Percentiles rank a stretch among this genome's conserved stretches.
These are phyloP conservation scores for Monosporascus ibericus DNA, from an alignment of 2,329 filamentous ascomycete genomes.

Conservation along the genomic window DNA sequence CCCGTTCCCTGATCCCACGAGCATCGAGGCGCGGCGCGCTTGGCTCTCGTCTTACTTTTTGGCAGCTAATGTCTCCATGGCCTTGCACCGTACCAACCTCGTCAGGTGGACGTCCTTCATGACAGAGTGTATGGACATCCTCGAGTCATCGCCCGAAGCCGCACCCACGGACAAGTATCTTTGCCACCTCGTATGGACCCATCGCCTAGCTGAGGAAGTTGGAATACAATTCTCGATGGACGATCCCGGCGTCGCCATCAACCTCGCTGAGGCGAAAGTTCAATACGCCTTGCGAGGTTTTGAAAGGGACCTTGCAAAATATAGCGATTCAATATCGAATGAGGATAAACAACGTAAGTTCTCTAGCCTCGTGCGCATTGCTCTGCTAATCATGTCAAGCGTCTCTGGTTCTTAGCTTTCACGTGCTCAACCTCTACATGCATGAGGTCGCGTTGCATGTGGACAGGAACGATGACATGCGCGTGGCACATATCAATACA, in stretches of 20 bases:
- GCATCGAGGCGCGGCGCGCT: constrained; percentile 48
- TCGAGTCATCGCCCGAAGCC: constrained; percentile 48
- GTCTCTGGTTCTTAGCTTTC: constrained; percentile 57
- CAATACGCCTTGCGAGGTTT: constrained; percentile 61
- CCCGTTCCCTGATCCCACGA: constrained; percentile 44
- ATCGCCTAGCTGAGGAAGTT: constrained; percentile 62
- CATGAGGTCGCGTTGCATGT: constrained; percentile 69
- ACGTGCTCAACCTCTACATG: constrained; percentile 64
- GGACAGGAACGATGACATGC: constrained; percentile 49
- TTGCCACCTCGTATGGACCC: constrained; percentile 53
- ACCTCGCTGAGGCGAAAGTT: constrained; percentile 56
- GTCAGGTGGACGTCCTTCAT: constrained; percentile 56
- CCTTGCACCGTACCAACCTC: constrained; percentile 54
- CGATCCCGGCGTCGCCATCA: constrained; percentile 48
- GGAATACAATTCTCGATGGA: constrained; percentile 61
- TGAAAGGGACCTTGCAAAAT: constrained; percentile 57
- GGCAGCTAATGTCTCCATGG: constrained; percentile 54
- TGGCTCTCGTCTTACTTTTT: constrained; percentile 57
- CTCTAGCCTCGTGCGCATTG: neutral
- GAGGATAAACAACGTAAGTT: constrained; percentile 52
- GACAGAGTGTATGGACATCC: constrained; percentile 50
- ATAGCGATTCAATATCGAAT: constrained; percentile 46
- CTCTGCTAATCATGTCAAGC: constrained; percentile 33
- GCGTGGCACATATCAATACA: constrained; percentile 37
- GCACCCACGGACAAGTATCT: constrained; percentile 51